Evolutionary conservation across 2,329 filamentous ascomycete genomes (phyloP).

Genomic region (Fusarium humuli): DNA sequence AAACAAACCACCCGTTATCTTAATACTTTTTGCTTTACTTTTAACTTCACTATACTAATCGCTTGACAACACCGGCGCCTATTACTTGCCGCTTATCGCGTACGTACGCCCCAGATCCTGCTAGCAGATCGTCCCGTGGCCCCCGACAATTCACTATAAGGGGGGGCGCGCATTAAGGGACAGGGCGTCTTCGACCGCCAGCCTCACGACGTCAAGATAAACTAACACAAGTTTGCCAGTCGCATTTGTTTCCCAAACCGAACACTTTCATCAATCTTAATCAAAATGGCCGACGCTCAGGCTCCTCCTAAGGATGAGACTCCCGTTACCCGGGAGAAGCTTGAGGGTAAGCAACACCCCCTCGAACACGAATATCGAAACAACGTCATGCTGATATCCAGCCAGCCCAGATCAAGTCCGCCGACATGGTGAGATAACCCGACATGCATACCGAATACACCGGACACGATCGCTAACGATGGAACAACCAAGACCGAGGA

Average conservation of each 20-base stretch:
- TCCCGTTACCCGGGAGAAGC: conserved; percentile 74
- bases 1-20: conserved; percentile 14
- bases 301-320: conserved; percentile 51
- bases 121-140: conserved; percentile 18
- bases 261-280: conserved; percentile 17
- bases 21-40: conserved; percentile 14
- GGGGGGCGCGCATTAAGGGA: conserved; percentile 36
- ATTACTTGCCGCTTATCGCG: conserved; percentile 5
- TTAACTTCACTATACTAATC: conserved; percentile 8
- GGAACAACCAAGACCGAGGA: conserved; percentile 79
- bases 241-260: conserved; percentile 28
- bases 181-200: conserved; percentile 32
- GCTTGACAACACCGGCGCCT: conserved; percentile 27
- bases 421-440: conserved; percentile 83
- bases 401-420: conserved; percentile 95
- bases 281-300: conserved; percentile 55
- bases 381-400: conserved; percentile 23
- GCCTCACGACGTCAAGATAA: conserved; percentile 28
- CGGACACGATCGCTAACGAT: conserved; percentile 48
- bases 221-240: conserved; percentile 21
- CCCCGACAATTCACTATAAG: conserved; percentile 8
- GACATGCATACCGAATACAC: conserved; percentile 17
- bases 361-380: background rate
- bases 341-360: conserved; percentile 70
- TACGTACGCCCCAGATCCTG: conserved; percentile 26